Evolutionary conservation across 208 protist genomes (phyloP).

Genomic region (Lotmaria passim): DNA sequence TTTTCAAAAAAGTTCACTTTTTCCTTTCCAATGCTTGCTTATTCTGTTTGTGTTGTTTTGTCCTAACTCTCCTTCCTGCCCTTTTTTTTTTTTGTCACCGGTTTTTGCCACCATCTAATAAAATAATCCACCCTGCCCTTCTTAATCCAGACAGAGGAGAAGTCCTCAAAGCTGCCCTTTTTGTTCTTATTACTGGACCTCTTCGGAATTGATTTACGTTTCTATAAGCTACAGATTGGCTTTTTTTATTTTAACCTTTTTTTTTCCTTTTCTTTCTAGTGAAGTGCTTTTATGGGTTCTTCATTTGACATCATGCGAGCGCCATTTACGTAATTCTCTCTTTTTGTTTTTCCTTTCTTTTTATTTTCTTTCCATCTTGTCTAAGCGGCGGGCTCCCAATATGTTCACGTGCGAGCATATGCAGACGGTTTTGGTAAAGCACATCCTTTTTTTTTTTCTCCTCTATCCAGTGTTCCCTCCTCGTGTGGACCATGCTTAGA

Average conservation of each 20-base stretch:
- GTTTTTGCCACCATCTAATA: neutral
- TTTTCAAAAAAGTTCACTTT: constrained; percentile 1
- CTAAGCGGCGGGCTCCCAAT: no score
- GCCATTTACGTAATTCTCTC: neutral
- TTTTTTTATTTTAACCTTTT: constrained; percentile 2
- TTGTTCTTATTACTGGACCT: constrained; percentile 9
- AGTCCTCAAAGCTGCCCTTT: constrained; percentile 16
- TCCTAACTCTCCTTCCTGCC: neutral
- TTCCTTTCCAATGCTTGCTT: neutral
- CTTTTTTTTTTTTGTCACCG: constrained; percentile 1
- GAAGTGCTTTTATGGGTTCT: constrained; percentile 5
- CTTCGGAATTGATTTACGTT: constrained; percentile 15
- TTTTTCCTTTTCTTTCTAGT: constrained; percentile 24
- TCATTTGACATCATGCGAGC: constrained; percentile 1
- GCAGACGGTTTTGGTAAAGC: no score
- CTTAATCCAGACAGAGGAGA: constrained; percentile 29
- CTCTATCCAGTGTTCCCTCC: neutral
- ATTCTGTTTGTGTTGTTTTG: constrained; percentile 3
- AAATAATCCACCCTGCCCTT: constrained; percentile 14
- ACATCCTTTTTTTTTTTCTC: neutral
- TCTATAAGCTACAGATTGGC: neutral
- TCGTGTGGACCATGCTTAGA: no score
- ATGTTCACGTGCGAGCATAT: no score
- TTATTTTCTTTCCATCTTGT: neutral
- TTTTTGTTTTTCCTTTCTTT: neutral